Percentiles rank a stretch among this genome's conserved stretches.
These are phyloP conservation scores for Cyclotella kingstonii DNA, from an alignment of 108 stramenopile genomes.

Conservation along the genomic window DNA sequence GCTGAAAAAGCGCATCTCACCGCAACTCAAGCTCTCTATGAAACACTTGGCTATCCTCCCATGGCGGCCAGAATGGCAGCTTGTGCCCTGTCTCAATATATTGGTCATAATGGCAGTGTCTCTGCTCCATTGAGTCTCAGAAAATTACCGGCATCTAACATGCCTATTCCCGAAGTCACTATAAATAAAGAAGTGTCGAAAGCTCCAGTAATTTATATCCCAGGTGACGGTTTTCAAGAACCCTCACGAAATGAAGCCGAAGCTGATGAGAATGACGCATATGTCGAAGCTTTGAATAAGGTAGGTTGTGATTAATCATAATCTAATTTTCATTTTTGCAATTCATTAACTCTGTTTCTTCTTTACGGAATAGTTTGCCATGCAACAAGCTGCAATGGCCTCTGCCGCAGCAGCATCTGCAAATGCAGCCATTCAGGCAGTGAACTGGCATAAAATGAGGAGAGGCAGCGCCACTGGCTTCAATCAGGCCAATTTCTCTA, in stretches of 20 bases:
- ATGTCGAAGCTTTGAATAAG: slow-evolving; percentile 22
- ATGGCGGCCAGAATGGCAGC: slow-evolving; percentile 4
- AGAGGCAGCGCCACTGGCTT: slow-evolving; percentile 10
- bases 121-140: neutral
- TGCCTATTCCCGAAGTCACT: too few relatives aligned
- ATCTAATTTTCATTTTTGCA: neutral
- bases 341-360: too few relatives aligned
- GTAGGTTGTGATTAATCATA: neutral
- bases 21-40: slow-evolving; percentile 10
- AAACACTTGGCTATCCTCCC: slow-evolving; percentile 7
- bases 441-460: slow-evolving; percentile 25
- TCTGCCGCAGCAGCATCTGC: slow-evolving; percentile 36
- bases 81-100: slow-evolving; percentile 5
- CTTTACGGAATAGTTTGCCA: neutral
- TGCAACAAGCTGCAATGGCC: slow-evolving; percentile 3
- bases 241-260: neutral
- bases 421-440: slow-evolving; percentile 21
- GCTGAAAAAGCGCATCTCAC: slow-evolving; percentile 10
- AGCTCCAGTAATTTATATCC: neutral
- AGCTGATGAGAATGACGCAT: neutral
- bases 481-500: neutral
- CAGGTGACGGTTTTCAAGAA: neutral
- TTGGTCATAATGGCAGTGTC: slow-evolving; percentile 1
- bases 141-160: neutral
- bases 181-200: too few relatives aligned